Conservation (phyloP, 768 basidiomycete species). For the Termitomyces sp. region DNA sequence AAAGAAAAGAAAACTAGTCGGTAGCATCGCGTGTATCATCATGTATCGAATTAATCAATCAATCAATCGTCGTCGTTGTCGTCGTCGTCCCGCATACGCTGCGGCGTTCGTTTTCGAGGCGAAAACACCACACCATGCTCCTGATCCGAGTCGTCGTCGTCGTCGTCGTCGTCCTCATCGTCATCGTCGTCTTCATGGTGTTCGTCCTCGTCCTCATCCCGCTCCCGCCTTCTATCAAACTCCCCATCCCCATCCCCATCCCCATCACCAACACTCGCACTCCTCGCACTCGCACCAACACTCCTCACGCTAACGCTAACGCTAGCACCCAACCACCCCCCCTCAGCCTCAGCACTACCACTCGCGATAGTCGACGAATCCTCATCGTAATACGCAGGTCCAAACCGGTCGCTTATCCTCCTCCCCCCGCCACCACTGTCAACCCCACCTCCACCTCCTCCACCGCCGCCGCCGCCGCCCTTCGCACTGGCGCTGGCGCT, state of each 20-base stretch:
- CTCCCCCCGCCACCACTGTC: neutral
- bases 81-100: neutral
- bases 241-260: conserved; percentile 4
- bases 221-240: conserved; percentile 3
- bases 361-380: conserved; percentile 50
- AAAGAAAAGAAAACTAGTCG: neutral
- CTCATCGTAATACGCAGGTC: conserved; percentile 33
- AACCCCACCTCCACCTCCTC: no score
- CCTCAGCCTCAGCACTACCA: conserved; percentile 10
- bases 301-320: no score
- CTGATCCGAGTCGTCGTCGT: conserved; percentile 16
- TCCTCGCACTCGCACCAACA: neutral
- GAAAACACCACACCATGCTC: conserved; percentile 27
- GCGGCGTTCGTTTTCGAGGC: conserved; percentile 16
- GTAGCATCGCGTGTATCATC: neutral
- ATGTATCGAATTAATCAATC: neutral
- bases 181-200: conserved; percentile 11
- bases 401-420: conserved; percentile 10
- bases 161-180: conserved; percentile 10
- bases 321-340: neutral
- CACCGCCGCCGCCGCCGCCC: neutral
- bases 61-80: no score
- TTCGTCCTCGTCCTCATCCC: conserved; percentile 25
- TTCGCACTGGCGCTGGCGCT: no score
- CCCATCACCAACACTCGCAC: conserved; percentile 4